Base-by-base conservation (phyloP, 129 eudicot genomes). In the Heracleum sosnowskyi region DNA sequence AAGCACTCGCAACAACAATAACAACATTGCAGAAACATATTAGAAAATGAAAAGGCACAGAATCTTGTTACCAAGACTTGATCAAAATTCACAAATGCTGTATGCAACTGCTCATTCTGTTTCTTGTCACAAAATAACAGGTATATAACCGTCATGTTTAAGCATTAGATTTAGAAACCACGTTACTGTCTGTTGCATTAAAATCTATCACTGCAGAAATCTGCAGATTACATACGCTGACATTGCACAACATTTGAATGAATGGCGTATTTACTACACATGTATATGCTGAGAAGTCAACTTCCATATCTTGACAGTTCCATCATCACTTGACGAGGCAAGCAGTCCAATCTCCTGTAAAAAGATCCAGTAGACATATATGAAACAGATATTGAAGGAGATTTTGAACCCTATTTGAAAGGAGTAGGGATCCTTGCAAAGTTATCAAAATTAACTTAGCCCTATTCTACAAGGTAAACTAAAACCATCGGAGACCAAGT, bases 251-350 rank as follows among this genome's bases (percentile, higher is more conserved):
- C 77, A 81, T 2, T 44, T 11, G 68, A 60, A 26, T 60, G 68
- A 3, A 11, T 18, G 12, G 60, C 31, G 41, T 66, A 36, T 55
- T 51, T 35, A 70, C 36, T 12, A 6, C 37, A 47, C 3, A 18
- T 75, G 51, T 78, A 83, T 82, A 36, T 46, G 35, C 12, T 60
- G 7, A 35, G 92, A 44, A 49, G 74, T 84, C 79, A 92, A 63
- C 76, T 90, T 86, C 99, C 99, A 92, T 47, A 96, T 90, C 89
- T 96, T 96, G 79, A 92, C 69, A 10, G 93, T 87, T 46, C 95
- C 93, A 76, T 96, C 97, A 83, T 92, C 97, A 82, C 99, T 92
- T n/a, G 97, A 89, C 41, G 99, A 96, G 41, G 97, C 99, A 77
- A 96, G 93, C 68, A 87, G 88, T 83, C 68, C 75, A 47, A 47